Conservation (phyloP, 2,329 filamentous ascomycete genomes). For the Cladosporium phlei region DNA sequence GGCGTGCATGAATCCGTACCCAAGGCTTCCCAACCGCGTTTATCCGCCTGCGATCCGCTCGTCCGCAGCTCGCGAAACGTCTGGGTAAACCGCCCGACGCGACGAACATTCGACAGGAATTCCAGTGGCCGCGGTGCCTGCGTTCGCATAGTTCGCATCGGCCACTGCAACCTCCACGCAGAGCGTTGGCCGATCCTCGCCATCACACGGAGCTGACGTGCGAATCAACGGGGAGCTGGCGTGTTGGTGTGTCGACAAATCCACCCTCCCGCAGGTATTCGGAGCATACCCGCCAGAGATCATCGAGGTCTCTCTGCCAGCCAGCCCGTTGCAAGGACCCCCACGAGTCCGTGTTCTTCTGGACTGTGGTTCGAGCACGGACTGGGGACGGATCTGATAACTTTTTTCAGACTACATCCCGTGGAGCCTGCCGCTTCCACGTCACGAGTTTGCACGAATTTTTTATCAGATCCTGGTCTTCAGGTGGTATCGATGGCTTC, state of each 20-base stretch:
- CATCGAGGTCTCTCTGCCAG: conserved; percentile 7
- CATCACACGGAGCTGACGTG: neutral
- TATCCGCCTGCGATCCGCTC: neutral
- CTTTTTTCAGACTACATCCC: conserved; percentile 9
- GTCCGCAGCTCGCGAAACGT: neutral
- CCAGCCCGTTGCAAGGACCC: neutral
- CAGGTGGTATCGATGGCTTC: neutral
- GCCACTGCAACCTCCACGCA: neutral
- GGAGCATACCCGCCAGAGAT: conserved; percentile 1
- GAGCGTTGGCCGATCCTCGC: neutral
- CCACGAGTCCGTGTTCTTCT: neutral
- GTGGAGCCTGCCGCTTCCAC: too few relatives aligned
- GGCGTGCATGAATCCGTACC: too few relatives aligned
- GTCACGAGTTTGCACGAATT: neutral
- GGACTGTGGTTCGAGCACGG: conserved; percentile 1
- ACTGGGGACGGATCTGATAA: conserved; percentile 11
- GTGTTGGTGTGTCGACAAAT: neutral
- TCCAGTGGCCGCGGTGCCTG: neutral
- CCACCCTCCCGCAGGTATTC: neutral
- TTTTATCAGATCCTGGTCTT: conserved; percentile 8
- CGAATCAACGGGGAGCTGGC: neutral
- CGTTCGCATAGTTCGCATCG: conserved; percentile 1
- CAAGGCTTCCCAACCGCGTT: too few relatives aligned
- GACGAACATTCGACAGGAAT: neutral
- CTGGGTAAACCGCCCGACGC: neutral